phyloP scores from a whole-genome alignment of 1,284 basidiomycete genomes.

The Pseudozyma sp. region DNA sequence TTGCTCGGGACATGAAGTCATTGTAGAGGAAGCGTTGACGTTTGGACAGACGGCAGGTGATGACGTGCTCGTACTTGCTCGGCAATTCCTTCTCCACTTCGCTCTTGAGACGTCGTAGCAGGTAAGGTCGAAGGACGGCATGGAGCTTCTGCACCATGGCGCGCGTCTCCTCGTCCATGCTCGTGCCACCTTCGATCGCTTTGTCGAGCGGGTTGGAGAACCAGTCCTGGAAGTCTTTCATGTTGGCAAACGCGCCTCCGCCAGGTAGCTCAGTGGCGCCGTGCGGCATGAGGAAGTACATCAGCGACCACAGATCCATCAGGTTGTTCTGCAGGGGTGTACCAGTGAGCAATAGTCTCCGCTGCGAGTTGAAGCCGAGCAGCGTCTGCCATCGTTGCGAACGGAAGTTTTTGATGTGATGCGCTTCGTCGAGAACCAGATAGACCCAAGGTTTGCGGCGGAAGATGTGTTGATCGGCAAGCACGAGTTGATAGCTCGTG shows the following conservation, averaged over 20 bases:
- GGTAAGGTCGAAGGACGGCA: slow-evolving; percentile 89
- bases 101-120: slow-evolving; percentile 91
- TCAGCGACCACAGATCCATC: slow-evolving; percentile 92
- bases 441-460: slow-evolving; percentile 96
- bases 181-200: slow-evolving; percentile 88
- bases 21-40: slow-evolving; percentile 96
- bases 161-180: slow-evolving; percentile 83
- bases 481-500: slow-evolving; percentile 90
- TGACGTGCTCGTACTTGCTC: slow-evolving; percentile 92
- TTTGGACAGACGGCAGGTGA: slow-evolving; percentile 91
- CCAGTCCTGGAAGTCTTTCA: slow-evolving; percentile 96
- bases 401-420: slow-evolving; percentile 99
- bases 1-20: slow-evolving; percentile 94
- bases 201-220: slow-evolving; percentile 89
- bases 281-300: slow-evolving; percentile 95
- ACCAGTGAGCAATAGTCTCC: slow-evolving; percentile 87
- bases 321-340: slow-evolving; percentile 96
- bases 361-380: slow-evolving; percentile 91
- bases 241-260: slow-evolving; percentile 84
- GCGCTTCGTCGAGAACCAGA: slow-evolving; percentile 95
- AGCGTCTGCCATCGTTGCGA: slow-evolving; percentile 95
- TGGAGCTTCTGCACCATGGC: slow-evolving; percentile 90
- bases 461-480: slow-evolving; percentile 92
- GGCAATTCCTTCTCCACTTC: slow-evolving; percentile 97
- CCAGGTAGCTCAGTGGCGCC: slow-evolving; percentile 68